Evolutionary conservation across 176 grass and related monocot species (phyloP), one percentile per base, ranked within the genome.

Genomic region (Panicum miliaceum): DNA sequence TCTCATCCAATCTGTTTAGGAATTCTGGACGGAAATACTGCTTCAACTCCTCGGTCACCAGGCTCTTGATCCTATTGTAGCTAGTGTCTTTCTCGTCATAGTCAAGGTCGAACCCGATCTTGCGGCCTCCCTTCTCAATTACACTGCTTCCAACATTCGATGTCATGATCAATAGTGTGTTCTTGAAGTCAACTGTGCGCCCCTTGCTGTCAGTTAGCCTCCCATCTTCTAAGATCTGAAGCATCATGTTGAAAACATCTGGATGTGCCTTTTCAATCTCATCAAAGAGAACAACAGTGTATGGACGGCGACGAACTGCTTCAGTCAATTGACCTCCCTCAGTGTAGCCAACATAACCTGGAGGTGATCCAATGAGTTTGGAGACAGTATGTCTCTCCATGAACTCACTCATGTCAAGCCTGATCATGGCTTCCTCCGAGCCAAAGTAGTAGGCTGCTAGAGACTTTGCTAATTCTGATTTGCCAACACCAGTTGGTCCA

Each of bases 161-260:
- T 12, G 94, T 97, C 94, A 97, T 97, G 68, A 97, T 97, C 37
- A 97, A 51, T 9, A 94, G 88, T 0, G 92, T 97, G 62, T 98
- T 98, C 79, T 98, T 98, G 72, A 98, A 98, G 80, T 98, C 92
- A 64, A 98, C 95, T 6, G 95, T 95, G 29, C 92, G 87, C 0
- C 95, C 92, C 80, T 95, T 98, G 80, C 90, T 95, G 81, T 98
- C 95, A 27, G 95, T 98, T 73, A 98, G 79, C 64, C 96, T 95
- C 10, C 96, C 96, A 67, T 98, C 96, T 87, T 98, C 96, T 63
- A 98, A 86, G 62, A 98, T 98, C 78, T 98, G 96, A 89, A 98
- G 95, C 95, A 98, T 98, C 95, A 98, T 98, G 63, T 98, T 98
- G 90, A 98, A 95, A 58, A 98, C 95, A 91, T 98, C 95, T 45